Evolutionary conservation across 2,329 filamentous ascomycete genomes (phyloP), one percentile per base, ranked within the genome.

Genomic region (Claviceps sp.): DNA sequence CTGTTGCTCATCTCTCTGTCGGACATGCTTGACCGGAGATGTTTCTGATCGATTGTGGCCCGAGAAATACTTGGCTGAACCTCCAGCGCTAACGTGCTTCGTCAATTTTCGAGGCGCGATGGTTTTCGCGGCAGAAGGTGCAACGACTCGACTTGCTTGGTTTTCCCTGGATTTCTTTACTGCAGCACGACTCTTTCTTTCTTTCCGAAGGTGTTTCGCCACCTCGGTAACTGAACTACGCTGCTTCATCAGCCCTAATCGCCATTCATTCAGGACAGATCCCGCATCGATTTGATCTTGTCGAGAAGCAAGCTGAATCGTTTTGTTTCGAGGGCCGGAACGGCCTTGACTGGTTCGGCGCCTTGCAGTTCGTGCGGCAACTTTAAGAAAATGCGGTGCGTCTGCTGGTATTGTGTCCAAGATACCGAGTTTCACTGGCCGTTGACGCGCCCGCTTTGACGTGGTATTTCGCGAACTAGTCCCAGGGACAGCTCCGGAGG

Each of bases 281-380:
- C 72, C 65, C 1, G 73, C 79, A 60, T 84, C 81, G 18, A 79
- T 56, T 54, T 82, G 79, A 59, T 84, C 81, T 56, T 69, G 68
- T n/a, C 78, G 73, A 34, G 72, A 81, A 22, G 77, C 78, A n/a
- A 85, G 67, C 52, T 74, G 72, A 54, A 85, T 80, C n/a, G 68
- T 62, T 59, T 84, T 85, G 44, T 60, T 69, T 0, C 65, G 66
- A 1, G 78, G 79, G 51, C 73, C 81, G 6, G 75, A 70, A 60
- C 76, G 75, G 16, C 81, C 81, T 55, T 74, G 67, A 13, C 72
- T 70, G 26, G 56, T 60, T 37, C 70, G 72, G 50, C 63, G 69
- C 51, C 67, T 74, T 4, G 73, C 79, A 50, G 77, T 71, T 16
- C 81, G 77, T 44, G 78, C 79, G 49, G 81, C 81, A 59, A 85